phyloP scores from a whole-genome alignment of 495 filamentous ascomycete genomes.

The Cudoniella acicularis region DNA sequence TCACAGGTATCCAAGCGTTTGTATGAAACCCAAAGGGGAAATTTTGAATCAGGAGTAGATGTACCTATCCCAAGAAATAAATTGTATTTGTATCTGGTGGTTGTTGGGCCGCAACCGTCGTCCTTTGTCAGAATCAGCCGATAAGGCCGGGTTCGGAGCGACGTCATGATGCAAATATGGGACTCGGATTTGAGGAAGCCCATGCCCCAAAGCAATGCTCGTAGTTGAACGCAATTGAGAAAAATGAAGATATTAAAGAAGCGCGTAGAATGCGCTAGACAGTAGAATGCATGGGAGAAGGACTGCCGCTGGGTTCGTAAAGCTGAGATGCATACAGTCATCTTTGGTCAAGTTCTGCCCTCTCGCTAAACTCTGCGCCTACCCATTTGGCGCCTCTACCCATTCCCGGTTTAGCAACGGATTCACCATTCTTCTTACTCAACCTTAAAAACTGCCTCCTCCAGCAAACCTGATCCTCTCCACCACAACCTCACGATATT shows the following conservation, averaged over 20 bases:
- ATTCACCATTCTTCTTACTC: slow-evolving; percentile 4
- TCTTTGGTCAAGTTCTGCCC: background rate
- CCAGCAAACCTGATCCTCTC: slow-evolving; percentile 1
- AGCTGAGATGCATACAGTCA: background rate
- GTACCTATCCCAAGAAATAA: background rate
- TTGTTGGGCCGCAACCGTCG: no score
- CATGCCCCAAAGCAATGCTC: background rate
- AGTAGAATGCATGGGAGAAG: background rate
- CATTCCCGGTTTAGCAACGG: background rate
- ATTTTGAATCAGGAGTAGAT: background rate
- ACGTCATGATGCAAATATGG: background rate
- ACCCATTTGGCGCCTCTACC: background rate
- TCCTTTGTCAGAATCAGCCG: background rate
- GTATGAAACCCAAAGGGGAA: slow-evolving; percentile 24
- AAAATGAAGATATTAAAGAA: background rate
- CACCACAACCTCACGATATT: slow-evolving; percentile 4
- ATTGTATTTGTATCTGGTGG: background rate
- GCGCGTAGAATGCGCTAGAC: background rate
- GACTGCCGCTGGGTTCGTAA: background rate
- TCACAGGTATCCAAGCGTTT: slow-evolving; percentile 59
- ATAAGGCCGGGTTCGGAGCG: background rate
- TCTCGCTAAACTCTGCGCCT: background rate
- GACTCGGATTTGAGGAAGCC: background rate
- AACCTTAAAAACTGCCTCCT: background rate
- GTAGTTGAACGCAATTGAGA: background rate